Evolutionary conservation across 129 eudicot species (phyloP).

Genomic region (Lonicera japonica): DNA sequence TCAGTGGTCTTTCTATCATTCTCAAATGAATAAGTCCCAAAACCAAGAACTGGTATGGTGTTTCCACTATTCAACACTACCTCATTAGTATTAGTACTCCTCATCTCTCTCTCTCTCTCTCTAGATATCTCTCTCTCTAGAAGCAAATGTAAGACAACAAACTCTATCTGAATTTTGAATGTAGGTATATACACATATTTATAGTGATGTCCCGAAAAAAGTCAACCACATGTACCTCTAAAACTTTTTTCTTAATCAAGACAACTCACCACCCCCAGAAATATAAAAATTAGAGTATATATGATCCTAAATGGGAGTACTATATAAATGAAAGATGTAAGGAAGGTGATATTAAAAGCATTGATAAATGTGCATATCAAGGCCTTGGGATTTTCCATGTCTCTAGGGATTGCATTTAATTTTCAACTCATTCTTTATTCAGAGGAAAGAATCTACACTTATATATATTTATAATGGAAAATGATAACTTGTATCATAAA

Average conservation of each 20-base stretch:
- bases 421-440: too few relatives aligned
- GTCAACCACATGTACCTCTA: conserved; percentile 15
- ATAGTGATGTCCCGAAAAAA: conserved; percentile 4
- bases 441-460: too few relatives aligned
- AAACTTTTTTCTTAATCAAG: too few relatives aligned
- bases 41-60: conserved; percentile 39
- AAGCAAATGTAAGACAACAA: neutral
- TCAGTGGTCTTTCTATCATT: conserved; percentile 40
- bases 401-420: neutral
- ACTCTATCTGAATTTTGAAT: neutral
- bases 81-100: conserved; percentile 3
- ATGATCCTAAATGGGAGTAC: too few relatives aligned
- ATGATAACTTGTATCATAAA: too few relatives aligned
- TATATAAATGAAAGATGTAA: neutral
- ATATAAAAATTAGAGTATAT: too few relatives aligned
- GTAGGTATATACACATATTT: neutral
- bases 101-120: conserved; percentile 18
- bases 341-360: neutral
- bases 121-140: neutral
- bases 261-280: too few relatives aligned
- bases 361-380: neutral
- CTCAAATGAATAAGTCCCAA: conserved; percentile 50
- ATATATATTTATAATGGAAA: too few relatives aligned
- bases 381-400: neutral
- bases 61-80: conserved; percentile 28